Evolutionary conservation across 805 yeast genomes (phyloP), one percentile per base, ranked within the genome.

Genomic region (Aciculoconidium aculeatum): DNA sequence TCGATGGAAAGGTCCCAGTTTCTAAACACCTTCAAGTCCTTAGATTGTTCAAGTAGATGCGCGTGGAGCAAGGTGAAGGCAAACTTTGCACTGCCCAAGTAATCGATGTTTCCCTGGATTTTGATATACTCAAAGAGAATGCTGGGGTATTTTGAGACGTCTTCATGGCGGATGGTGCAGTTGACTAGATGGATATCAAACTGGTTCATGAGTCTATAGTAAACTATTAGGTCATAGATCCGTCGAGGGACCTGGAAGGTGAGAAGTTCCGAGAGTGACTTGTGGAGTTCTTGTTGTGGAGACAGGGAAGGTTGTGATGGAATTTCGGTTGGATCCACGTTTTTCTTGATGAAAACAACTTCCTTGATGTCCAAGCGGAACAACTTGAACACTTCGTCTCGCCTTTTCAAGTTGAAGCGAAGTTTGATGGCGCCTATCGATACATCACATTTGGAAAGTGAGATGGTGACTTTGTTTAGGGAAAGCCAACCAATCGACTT

Each of bases 401-500:
- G 32, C 5, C 45, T 44, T 13, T 44, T 30, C 21, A 51, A 33
- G 31, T 53, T 47, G 15, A 57, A 20, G 24, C 51, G 30, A 11
- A 57, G 19, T 8, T 36, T 34, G 4, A 55, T 21, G n/a, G 30
- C 41, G 4, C 43, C 25, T 11, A 55, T 43, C 10, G 36, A 21
- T 7, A 58, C 34, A 1, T 18, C 30, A 6, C 39, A 40, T 12
- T 15, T 27, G 1, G 25, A 21, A 5, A 40, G 29, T 5, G 41
- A 39, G 6, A 59, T 40, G 8, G 45, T 42, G 16, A 59, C 42
- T 16, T 49, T 48, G 30, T 44, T 33, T 6, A 58, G 20, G 4
- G 55, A 42, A 18, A 57, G 41, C 49, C 59, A 58, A 11, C 63
- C 63, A 8, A 58, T 20, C 6, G 49, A 44, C 30, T 45, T 47